Evolutionary conservation across 1,284 basidiomycete genomes (phyloP), one percentile per base, ranked within the genome.

Genomic region (Cryptococcus floricola): DNA sequence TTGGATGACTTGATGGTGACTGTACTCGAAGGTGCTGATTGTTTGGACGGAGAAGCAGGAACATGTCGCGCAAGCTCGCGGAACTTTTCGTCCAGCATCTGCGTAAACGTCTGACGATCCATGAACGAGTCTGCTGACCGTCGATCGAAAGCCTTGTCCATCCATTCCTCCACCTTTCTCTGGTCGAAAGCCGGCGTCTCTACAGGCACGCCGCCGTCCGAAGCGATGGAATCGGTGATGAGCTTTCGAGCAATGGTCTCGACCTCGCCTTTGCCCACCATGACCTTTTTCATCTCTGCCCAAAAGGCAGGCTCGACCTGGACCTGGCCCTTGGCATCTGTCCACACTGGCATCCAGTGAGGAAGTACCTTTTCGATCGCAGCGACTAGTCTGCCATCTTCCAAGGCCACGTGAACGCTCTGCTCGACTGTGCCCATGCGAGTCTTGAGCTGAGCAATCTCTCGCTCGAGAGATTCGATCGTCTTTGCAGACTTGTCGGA

Each of bases 1-100:
- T 89, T 86, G 19, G 81, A 75, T 2, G 86, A 82, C 70, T 87
- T 89, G 80, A 91, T 86, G 9, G 79, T 85, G 50, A 89, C 63
- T 14, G 23, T 27, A 43, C 43, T 48, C 8, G 70, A 77, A 7
- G 76, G 70, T 16, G 48, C 37, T 50, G 47, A 7, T 39, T 38
- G n/a, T 37, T 45, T 39, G 59, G 57, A 10, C 61, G 52, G 13
- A 50, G 44, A 25, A 10, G 27, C 58, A 55, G 51, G 66, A 52
- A 68, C 60, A 4, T 69, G 10, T 23, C 60, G 53, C 13, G 51
- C 48, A 14, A 73, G 56, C 3, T 62, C 60, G n/a, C 42, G 13
- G 2, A 75, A 50, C 48, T 75, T 68, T 6, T 54, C 50, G 39
- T 73, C 62, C 8, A 77, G 50, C 16, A 67, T 39, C 37, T 62